Evolutionary conservation across 768 basidiomycete genomes (phyloP).

Genomic region (Trametopsis cervina): DNA sequence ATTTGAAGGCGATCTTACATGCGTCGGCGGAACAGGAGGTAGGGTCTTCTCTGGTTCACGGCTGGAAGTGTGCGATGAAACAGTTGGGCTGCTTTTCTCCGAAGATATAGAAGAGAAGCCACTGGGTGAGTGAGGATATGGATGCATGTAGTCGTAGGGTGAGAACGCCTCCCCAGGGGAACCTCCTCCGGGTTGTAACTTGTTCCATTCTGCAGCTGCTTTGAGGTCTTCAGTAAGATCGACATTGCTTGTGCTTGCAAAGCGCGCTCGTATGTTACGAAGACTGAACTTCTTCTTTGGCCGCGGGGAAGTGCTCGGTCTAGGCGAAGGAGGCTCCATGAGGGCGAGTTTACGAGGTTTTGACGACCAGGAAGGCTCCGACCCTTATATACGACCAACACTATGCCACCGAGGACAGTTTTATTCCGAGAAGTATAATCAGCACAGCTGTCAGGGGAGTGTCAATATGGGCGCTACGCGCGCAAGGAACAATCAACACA

Average conservation of each 20-base stretch:
- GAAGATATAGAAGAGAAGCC: neutral
- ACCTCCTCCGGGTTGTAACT: neutral
- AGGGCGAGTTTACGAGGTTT: too few relatives aligned
- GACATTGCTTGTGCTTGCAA: neutral
- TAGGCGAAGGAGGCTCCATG: neutral
- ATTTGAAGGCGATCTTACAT: too few relatives aligned
- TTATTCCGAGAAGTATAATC: too few relatives aligned
- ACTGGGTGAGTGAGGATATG: neutral
- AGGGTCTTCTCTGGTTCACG: neutral
- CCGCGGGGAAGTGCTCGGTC: neutral
- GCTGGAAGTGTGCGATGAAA: neutral
- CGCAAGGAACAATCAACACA: too few relatives aligned
- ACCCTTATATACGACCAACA: too few relatives aligned
- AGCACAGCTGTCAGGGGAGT: too few relatives aligned
- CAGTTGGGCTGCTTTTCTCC: neutral
- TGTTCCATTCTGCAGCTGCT: neutral
- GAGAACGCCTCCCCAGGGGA: too few relatives aligned
- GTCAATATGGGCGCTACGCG: too few relatives aligned
- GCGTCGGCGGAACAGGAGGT: neutral
- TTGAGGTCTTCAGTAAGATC: neutral
- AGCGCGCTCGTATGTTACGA: constrained; percentile 1
- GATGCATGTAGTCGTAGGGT: neutral
- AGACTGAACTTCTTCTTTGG: constrained; percentile 11
- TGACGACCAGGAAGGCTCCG: too few relatives aligned
- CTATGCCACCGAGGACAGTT: too few relatives aligned